Conservation (phyloP, 2,329 filamentous ascomycete species). For the Cercospora sp. region DNA sequence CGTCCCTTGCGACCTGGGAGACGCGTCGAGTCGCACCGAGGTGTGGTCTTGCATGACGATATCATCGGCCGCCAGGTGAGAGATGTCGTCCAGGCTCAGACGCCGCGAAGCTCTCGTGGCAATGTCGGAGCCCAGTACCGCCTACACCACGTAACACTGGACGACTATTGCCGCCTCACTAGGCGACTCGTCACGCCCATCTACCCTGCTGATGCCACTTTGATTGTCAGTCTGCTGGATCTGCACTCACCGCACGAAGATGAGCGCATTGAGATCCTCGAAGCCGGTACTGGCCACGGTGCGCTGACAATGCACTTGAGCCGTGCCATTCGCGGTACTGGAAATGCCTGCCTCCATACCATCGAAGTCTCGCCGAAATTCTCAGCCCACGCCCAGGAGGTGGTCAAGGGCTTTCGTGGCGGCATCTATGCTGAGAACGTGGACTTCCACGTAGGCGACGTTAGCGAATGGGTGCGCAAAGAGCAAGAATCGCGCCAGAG, state of each 20-base stretch:
- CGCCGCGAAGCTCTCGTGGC: constrained; percentile 30
- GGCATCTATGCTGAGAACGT: constrained; percentile 70
- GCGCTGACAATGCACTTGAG: constrained; percentile 74
- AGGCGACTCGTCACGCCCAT: constrained; percentile 74
- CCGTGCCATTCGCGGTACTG: constrained; percentile 57
- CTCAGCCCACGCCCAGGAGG: constrained; percentile 63
- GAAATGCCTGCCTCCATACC: constrained; percentile 70
- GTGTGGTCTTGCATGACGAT: constrained; percentile 52
- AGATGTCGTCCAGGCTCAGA: constrained; percentile 58
- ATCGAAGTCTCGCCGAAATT: constrained; percentile 66
- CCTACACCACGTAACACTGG: constrained; percentile 66
- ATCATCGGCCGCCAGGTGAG: constrained; percentile 65
- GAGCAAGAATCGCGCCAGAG: constrained; percentile 48
- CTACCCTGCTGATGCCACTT: constrained; percentile 72
- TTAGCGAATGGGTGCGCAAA: constrained; percentile 61
- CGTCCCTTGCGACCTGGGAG: constrained; percentile 40
- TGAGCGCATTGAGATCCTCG: constrained; percentile 66
- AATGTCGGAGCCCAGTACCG: constrained; percentile 51
- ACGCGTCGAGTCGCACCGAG: constrained; percentile 48
- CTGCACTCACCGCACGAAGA: constrained; percentile 55
- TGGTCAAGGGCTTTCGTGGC: constrained; percentile 66
- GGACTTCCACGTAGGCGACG: constrained; percentile 70
- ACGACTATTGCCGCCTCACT: constrained; percentile 69
- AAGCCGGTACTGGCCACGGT: constrained; percentile 84
- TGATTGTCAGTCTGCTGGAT: constrained; percentile 75